phyloP scores from a whole-genome alignment of 2,329 filamentous ascomycete species.

The Epichloe gansuensis region DNA sequence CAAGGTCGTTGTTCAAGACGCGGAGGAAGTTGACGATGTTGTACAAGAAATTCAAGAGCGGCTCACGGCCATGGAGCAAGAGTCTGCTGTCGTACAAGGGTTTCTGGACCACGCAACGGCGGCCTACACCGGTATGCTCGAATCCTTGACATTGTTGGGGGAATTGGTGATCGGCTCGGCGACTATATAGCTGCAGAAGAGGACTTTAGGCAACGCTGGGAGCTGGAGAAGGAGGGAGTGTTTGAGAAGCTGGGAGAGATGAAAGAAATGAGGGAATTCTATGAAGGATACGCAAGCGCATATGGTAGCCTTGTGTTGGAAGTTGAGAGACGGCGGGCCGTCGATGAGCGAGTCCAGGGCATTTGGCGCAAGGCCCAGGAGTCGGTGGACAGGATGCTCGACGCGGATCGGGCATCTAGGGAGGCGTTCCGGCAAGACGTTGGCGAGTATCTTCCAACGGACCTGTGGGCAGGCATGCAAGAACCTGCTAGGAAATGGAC shows the following conservation, averaged over 20 bases:
- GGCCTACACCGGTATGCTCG: slow-evolving; percentile 44
- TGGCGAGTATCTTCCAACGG: slow-evolving; percentile 74
- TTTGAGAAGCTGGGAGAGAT: slow-evolving; percentile 61
- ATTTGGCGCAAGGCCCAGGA: slow-evolving; percentile 69
- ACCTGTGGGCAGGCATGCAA: slow-evolving; percentile 73
- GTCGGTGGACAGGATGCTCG: slow-evolving; percentile 62
- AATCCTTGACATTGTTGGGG: slow-evolving; percentile 55
- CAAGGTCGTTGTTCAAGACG: slow-evolving; percentile 62
- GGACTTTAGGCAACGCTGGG: slow-evolving; percentile 57
- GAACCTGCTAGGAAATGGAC: slow-evolving; percentile 43
- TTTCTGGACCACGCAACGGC: slow-evolving; percentile 41
- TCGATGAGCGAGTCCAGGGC: slow-evolving; percentile 61
- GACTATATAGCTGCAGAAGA: slow-evolving; percentile 52
- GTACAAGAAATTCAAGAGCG: slow-evolving; percentile 62
- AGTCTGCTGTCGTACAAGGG: slow-evolving; percentile 49
- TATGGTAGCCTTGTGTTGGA: slow-evolving; percentile 81
- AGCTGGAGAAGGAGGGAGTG: slow-evolving; percentile 60
- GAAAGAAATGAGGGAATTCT: slow-evolving; percentile 66
- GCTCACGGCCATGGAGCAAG: slow-evolving; percentile 63
- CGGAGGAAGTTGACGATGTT: slow-evolving; percentile 52
- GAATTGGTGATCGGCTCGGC: slow-evolving; percentile 55
- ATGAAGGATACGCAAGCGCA: slow-evolving; percentile 72
- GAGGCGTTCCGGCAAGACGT: slow-evolving; percentile 72
- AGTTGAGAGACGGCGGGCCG: slow-evolving; percentile 58
- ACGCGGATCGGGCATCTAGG: slow-evolving; percentile 59